A percentile compares a stretch with the other conserved stretches of the same genome.
phyloP scores from a whole-genome alignment of 441 rosid species.

The Populus trichocarpa region DNA sequence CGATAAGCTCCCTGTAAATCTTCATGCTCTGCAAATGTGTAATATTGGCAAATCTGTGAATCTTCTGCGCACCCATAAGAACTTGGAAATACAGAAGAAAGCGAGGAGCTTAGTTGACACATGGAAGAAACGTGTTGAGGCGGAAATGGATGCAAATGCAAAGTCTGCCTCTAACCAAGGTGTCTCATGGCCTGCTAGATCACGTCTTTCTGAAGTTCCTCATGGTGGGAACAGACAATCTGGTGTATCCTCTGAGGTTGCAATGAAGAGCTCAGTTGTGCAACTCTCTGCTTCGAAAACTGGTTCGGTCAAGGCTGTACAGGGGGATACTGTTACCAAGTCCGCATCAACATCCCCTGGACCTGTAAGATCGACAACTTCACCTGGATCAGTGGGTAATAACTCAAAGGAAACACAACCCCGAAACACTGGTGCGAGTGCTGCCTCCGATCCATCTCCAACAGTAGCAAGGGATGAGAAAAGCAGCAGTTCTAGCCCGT shows the following conservation, averaged over 20 bases:
- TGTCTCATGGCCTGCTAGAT: constrained; percentile 63
- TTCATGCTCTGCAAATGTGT: constrained; percentile 86
- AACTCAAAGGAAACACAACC: constrained; percentile 45
- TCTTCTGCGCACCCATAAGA: constrained; percentile 77
- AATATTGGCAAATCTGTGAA: constrained; percentile 97
- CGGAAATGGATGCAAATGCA: constrained; percentile 86
- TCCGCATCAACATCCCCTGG: constrained; percentile 50
- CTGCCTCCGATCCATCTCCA: constrained; percentile 39
- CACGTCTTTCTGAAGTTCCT: constrained; percentile 53
- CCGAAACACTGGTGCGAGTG: constrained; percentile 35
- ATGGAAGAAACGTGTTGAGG: constrained; percentile 97
- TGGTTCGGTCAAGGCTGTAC: constrained; percentile 49
- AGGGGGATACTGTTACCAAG: constrained; percentile 45
- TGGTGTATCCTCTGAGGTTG: constrained; percentile 61
- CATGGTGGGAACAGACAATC: constrained; percentile 59
- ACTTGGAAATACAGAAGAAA: constrained; percentile 83
- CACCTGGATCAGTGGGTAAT: constrained; percentile 38
- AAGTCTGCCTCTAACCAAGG: constrained; percentile 68
- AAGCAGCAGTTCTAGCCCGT: constrained; percentile 77
- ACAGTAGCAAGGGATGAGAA: constrained; percentile 49
- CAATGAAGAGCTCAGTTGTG: constrained; percentile 50
- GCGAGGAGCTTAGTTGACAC: constrained; percentile 93
- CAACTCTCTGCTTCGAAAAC: constrained; percentile 61
- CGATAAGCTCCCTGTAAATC: constrained; percentile 90
- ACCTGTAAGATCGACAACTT: constrained; percentile 48